Evolutionary conservation across 805 yeast species (phyloP), one percentile per base, ranked within the genome.

Genomic region (Lachancea sp.): DNA sequence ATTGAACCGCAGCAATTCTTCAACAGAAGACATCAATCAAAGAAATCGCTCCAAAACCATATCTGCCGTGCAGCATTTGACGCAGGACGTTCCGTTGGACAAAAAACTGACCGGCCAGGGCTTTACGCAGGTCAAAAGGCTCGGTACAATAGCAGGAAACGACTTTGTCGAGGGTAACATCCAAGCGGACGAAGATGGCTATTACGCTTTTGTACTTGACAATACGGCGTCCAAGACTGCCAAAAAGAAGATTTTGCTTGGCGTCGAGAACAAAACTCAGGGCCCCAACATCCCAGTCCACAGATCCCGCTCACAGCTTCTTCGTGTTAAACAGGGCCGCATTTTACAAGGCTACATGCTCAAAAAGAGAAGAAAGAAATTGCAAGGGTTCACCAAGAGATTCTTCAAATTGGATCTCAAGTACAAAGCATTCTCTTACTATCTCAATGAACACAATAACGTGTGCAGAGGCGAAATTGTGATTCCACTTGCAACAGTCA

Each of bases 401-500:
- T 89, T 81, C 62, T 93, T 93, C 60, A 75, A 85, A 1, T 75
- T 93, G 48, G 95, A 90, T 62, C 78, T 81, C 68, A 81, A 81
- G 60, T 81, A 84, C 54, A 93, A 95, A 19, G 79, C 91, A 1
- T 71, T 93, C 38, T 85, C 88, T 36, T 93, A 93, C 63, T 87
- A 84, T 60, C 62, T 79, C 47, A 81, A 84, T 62, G 81, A 78
- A 37, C 78, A 80, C 39, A 79, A 87, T 35, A 80, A 81, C 52
- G 73, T 87, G 39, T 59, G 65, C 40, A 74, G 98, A 46, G 99
- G 99, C 46, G 89, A 87, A 57, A 88, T 93, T 87, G 95, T 91
- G 31, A 79, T 93, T 40, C 79, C 77, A 43, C 74, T 84, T 39
- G 81, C 95, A 2, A 85, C 85, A n/a, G 80, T 93, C 1, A 78